Evolutionary conservation across 2,329 filamentous ascomycete genomes (phyloP), one percentile per base, ranked within the genome.

Genomic region (Thelonectria olida): DNA sequence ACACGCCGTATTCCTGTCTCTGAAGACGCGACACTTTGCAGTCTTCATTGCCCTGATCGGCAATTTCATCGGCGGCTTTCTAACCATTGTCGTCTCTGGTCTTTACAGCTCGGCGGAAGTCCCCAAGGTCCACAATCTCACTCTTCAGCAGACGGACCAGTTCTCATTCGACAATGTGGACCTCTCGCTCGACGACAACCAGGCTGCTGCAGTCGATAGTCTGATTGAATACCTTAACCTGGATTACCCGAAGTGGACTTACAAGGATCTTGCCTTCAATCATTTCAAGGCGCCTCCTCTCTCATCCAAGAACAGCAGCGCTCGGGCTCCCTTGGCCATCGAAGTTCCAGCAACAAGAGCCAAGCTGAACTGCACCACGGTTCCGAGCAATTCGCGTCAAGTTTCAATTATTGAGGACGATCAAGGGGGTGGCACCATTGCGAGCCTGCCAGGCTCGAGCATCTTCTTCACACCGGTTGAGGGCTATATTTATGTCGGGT

Each of bases 201-300:
- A 67, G 17, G 72, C 68, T 6, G 57, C 65, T 8, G 66, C 69
- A 8, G 63, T 74, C n/a, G 66, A 67, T 10, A 67, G 67, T 17
- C 31, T 75, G 4, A 67, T 75, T 5, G 63, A 73, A 12, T 69
- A 72, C 17, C 44, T 69, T 3, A 68, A 72, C 42, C 38, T 76
- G n/a, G 64, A 72, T 5, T 71, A 75, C 34, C 73, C 74, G 0
- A 60, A 70, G 39, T 75, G 74, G 74, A 75, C 73, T 3, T 72
- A 73, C 31, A 61, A 69, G 15, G 69, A 73, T 13, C 65, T 76
- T 2, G 72, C 66, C 2, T 69, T 75, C 52, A 68, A 68, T 39
- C 42, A 62, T 8, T 66, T 65, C 23, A 27, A 60, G 10, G 55
- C 61, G 9, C 63, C 58, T 10, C 58, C 54, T 3, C 36, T 58